These are phyloP conservation scores for Leccinum pachyderme DNA, from an alignment of 1,284 basidiomycete species.

Conservation along the genomic window DNA sequence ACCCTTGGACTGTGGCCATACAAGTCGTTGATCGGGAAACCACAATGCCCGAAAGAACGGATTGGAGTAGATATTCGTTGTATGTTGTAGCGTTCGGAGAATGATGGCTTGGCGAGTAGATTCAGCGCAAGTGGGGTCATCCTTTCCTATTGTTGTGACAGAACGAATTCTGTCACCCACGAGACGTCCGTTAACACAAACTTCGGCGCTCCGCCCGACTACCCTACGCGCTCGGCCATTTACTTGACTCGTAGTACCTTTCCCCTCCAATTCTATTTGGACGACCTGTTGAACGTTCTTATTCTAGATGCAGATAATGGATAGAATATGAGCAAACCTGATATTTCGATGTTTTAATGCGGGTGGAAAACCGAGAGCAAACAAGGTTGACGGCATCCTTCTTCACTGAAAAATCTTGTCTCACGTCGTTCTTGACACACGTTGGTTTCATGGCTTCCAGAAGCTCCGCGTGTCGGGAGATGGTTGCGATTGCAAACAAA, in stretches of 20 bases:
- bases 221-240: not conserved
- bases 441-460: conserved; percentile 40
- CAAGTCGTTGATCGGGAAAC: conserved; percentile 23
- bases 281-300: conserved; percentile 15
- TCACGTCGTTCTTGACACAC: conserved; percentile 44
- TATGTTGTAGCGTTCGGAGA: conserved; percentile 37
- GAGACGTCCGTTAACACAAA: not conserved
- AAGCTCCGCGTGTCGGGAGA: conserved; percentile 40
- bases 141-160: conserved; percentile 42
- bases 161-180: not conserved
- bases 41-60: conserved; percentile 49
- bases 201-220: not conserved
- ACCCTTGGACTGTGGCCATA: conserved; percentile 11
- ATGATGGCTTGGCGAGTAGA: conserved; percentile 34
- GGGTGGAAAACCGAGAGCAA: conserved; percentile 43
- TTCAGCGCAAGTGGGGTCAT: conserved; percentile 44
- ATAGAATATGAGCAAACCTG: conserved; percentile 33
- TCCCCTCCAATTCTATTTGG: conserved; percentile 14
- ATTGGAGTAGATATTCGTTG: conserved; percentile 33
- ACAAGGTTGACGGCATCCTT: conserved; percentile 32
- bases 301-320: not conserved
- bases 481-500: conserved; percentile 36
- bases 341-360: conserved; percentile 29
- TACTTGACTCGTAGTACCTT: conserved; percentile 3
- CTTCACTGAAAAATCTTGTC: conserved; percentile 20